Evolutionary conservation across 2,329 filamentous ascomycete genomes (phyloP).

Genomic region (Fusarium sp.): DNA sequence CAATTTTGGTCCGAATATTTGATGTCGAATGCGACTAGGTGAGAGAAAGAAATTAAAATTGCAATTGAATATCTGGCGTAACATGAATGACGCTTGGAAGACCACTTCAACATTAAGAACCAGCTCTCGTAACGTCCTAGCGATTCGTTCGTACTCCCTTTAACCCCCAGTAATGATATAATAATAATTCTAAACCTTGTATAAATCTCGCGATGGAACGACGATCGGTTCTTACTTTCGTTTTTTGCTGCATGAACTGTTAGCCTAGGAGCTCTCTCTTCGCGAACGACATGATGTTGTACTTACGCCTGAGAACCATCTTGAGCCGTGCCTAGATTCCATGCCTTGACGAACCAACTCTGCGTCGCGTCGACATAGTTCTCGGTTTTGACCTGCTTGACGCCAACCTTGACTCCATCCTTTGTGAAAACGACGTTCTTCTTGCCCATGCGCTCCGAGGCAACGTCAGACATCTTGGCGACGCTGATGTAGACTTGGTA

Average conservation of each 20-base stretch:
- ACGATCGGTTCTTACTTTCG: constrained; percentile 31
- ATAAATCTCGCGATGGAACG: not conserved
- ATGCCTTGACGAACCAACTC: constrained; percentile 74
- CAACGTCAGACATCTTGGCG: constrained; percentile 73
- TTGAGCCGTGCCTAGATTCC: constrained; percentile 65
- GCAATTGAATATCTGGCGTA: not conserved
- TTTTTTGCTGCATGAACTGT: constrained; percentile 41
- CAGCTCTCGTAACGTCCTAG: constrained; percentile 1
- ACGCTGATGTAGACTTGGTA: constrained; percentile 80
- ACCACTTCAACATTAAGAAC: not conserved
- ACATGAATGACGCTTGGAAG: not conserved
- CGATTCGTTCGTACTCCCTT: constrained; percentile 6
- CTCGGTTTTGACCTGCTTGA: constrained; percentile 76
- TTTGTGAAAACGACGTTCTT: constrained; percentile 82
- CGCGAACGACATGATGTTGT: not conserved
- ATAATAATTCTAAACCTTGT: constrained; percentile 4
- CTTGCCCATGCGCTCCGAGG: constrained; percentile 77
- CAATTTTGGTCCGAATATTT: not conserved
- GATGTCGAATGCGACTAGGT: not conserved
- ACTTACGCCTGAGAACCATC: constrained; percentile 38
- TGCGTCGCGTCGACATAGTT: constrained; percentile 81
- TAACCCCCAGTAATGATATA: not conserved
- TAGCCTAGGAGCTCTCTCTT: constrained; percentile 8
- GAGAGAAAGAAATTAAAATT: not conserved
- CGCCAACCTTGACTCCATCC: constrained; percentile 77